Evolutionary conservation across 2,329 filamentous ascomycete species (phyloP).

Genomic region (Clarireedia monteithiana): DNA sequence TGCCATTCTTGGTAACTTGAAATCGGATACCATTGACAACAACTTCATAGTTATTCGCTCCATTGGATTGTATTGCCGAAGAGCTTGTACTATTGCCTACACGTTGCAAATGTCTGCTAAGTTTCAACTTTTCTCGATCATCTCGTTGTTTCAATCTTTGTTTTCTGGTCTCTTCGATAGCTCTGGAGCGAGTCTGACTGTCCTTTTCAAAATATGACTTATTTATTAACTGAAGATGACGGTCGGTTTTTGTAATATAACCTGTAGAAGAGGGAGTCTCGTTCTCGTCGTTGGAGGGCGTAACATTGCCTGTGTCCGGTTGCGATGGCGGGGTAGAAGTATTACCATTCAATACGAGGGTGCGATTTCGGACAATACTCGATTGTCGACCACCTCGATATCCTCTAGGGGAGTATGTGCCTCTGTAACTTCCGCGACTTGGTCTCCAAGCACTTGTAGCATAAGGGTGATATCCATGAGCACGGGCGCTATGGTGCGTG

Average conservation of each 20-base stretch:
- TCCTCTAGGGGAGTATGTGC: constrained; percentile 22
- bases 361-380: constrained; percentile 44
- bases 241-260: constrained; percentile 68
- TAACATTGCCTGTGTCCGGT: constrained; percentile 5
- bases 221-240: constrained; percentile 78
- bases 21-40: constrained; percentile 67
- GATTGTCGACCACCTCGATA: constrained; percentile 32
- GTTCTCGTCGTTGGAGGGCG: constrained; percentile 16
- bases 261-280: constrained; percentile 29
- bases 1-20: constrained; percentile 65
- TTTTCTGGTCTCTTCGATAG: constrained; percentile 61
- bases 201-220: constrained; percentile 70
- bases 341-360: constrained; percentile 54
- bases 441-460: constrained; percentile 22
- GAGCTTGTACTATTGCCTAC: constrained; percentile 22
- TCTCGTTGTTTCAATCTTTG: constrained; percentile 48
- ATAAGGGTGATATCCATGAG: constrained; percentile 21
- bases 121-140: constrained; percentile 50
- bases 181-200: constrained; percentile 56
- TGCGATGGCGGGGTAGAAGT: constrained; percentile 12
- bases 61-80: constrained; percentile 4
- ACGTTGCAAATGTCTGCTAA: constrained; percentile 40
- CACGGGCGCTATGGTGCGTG: constrained; percentile 4
- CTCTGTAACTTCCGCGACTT: constrained; percentile 20
- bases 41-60: constrained; percentile 49